Conservation (phyloP, 2,329 filamentous ascomycete species). For the Cordyceps pruinosa region DNA sequence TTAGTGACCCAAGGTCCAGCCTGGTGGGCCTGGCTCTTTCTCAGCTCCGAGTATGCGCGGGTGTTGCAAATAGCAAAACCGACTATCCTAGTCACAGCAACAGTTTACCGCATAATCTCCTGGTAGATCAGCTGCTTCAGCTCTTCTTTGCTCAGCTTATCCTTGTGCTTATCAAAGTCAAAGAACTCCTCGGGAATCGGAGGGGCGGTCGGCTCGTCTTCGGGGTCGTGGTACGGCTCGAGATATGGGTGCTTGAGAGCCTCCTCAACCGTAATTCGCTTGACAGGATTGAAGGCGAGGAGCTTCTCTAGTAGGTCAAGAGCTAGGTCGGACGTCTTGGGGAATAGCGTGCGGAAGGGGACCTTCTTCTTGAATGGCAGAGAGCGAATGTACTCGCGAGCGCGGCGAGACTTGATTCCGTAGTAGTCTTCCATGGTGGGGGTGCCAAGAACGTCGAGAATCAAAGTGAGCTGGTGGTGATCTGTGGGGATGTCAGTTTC, state of each 20-base stretch:
- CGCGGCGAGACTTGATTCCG: constrained; percentile 96
- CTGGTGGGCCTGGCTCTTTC: constrained; percentile 4
- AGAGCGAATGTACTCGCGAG: constrained; percentile 95
- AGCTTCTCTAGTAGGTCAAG: constrained; percentile 92
- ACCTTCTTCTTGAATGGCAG: constrained; percentile 99
- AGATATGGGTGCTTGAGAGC: constrained; percentile 96
- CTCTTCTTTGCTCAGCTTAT: constrained; percentile 96
- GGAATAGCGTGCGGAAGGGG: constrained; percentile 92
- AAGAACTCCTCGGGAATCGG: constrained; percentile 99
- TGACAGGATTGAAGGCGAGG: constrained; percentile 94
- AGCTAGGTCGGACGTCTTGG: constrained; percentile 96
- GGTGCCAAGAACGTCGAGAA: constrained; percentile 93
- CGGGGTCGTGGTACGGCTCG: constrained; percentile 97
- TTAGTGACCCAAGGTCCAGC: constrained; percentile 9
- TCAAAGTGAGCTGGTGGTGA: constrained; percentile 95
- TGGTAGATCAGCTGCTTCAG: constrained; percentile 95
- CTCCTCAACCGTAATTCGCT: constrained; percentile 97
- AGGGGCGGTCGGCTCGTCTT: constrained; percentile 93
- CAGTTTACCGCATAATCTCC: constrained; percentile 71
- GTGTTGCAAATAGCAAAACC: background rate
- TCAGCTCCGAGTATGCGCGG: background rate
- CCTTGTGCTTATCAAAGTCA: constrained; percentile 99
- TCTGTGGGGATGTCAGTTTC: constrained; percentile 43
- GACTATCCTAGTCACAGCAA: background rate
- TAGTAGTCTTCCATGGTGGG: constrained; percentile 99